Evolutionary conservation across 345 rosid genomes (phyloP).

Genomic region (Boechera stricta): DNA sequence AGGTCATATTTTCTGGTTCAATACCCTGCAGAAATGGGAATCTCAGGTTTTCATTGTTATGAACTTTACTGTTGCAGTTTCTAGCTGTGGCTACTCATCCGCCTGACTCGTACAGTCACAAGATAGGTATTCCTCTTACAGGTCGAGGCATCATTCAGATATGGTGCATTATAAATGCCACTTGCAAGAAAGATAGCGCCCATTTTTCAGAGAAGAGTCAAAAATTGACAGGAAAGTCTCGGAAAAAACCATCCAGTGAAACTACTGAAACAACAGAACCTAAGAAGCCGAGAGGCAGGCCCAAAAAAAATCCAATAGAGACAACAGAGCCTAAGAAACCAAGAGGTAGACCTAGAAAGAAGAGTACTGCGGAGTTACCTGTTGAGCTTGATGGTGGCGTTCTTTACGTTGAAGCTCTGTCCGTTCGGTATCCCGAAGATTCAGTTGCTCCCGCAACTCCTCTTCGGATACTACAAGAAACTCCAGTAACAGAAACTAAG

Average conservation of each 20-base stretch:
- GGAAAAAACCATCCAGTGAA: conserved; percentile 37
- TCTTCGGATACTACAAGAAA: conserved; percentile 42
- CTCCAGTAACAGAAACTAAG: conserved; percentile 38
- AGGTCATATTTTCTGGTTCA: conserved; percentile 15
- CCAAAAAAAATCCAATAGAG: conserved; percentile 53
- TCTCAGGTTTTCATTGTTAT: conserved; percentile 26
- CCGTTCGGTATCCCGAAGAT: conserved; percentile 58
- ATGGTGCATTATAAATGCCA: conserved; percentile 70
- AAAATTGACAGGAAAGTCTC: conserved; percentile 33
- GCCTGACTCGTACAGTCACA: conserved; percentile 76
- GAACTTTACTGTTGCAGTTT: conserved; percentile 55
- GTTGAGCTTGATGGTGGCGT: conserved; percentile 42
- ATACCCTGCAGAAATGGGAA: not conserved
- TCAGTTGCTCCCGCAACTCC: conserved; percentile 50
- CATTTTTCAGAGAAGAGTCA: conserved; percentile 34
- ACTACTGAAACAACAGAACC: conserved; percentile 21
- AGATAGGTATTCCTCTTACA: conserved; percentile 64
- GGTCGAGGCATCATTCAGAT: conserved; percentile 93
- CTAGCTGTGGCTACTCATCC: conserved; percentile 94
- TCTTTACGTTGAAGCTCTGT: conserved; percentile 51
- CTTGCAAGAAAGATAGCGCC: conserved; percentile 43
- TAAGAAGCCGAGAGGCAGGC: conserved; percentile 62
- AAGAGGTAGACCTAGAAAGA: conserved; percentile 47
- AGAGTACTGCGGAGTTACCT: conserved; percentile 43
- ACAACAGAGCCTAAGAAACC: conserved; percentile 40